Evolutionary conservation across 2,329 filamentous ascomycete species (phyloP).

Genomic region (Phialophora macrospora): DNA sequence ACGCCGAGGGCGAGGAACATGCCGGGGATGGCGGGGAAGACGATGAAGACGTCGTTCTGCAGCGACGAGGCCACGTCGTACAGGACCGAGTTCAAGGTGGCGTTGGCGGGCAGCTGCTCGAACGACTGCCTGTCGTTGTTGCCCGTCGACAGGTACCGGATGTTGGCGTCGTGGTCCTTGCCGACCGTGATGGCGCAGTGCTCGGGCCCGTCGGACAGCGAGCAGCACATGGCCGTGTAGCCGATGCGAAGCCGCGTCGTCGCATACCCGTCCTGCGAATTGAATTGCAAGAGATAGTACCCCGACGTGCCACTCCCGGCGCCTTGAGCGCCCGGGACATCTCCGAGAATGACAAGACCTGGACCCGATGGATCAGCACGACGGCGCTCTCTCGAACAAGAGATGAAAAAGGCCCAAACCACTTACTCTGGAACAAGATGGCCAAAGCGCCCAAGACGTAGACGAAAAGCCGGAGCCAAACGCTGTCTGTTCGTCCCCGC

Average conservation of each 20-base stretch:
- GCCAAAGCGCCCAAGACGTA: neutral
- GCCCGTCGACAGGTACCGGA: neutral
- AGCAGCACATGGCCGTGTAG: constrained; percentile 22
- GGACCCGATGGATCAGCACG: neutral
- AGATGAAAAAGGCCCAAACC: too few relatives aligned
- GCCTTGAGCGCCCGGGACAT: neutral
- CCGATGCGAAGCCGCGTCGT: constrained; percentile 18
- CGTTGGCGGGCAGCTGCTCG: neutral
- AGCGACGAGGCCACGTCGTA: neutral
- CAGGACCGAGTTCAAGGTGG: neutral
- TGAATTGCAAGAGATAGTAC: neutral
- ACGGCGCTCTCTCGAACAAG: too few relatives aligned
- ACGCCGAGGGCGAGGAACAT: constrained; percentile 18
- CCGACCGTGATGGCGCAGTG: constrained; percentile 25
- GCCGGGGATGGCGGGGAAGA: constrained; percentile 20
- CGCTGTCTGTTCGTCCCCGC: neutral
- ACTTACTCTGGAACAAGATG: neutral
- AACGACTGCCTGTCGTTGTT: neutral
- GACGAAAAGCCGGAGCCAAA: neutral
- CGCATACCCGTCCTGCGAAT: constrained; percentile 3
- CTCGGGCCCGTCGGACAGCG: constrained; percentile 14
- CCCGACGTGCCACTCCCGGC: neutral
- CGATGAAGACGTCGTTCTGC: constrained; percentile 21
- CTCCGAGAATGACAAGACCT: neutral
- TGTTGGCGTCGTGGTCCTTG: constrained; percentile 6